These are phyloP conservation scores for Quercus bicolor DNA, from an alignment of 306 rosid species.

Conservation along the genomic window DNA sequence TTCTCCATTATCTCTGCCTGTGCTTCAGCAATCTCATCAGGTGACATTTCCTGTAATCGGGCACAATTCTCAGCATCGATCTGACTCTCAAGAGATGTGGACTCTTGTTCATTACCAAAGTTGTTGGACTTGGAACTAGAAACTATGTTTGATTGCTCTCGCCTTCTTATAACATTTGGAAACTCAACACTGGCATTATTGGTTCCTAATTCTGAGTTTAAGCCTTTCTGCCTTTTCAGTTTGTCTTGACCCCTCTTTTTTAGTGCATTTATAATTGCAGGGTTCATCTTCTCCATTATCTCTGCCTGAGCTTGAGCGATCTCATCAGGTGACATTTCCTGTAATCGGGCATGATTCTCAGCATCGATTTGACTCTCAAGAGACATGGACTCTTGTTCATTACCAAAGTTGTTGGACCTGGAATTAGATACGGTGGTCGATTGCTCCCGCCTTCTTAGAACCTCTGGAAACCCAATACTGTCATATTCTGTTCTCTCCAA, in stretches of 20 bases:
- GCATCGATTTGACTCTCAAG: slow-evolving; percentile 69
- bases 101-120: slow-evolving; percentile 27
- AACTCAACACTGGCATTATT: slow-evolving; percentile 7
- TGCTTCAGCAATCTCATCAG: slow-evolving; percentile 72
- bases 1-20: slow-evolving; percentile 74
- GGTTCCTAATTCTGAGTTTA: background rate
- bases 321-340: slow-evolving; percentile 69
- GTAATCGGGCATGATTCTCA: slow-evolving; percentile 61
- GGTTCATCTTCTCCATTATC: slow-evolving; percentile 70
- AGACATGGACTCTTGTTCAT: slow-evolving; percentile 35
- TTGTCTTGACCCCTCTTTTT: slow-evolving; percentile 69
- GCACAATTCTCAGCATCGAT: slow-evolving; percentile 75
- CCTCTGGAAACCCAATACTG: slow-evolving; percentile 15
- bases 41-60: slow-evolving; percentile 60
- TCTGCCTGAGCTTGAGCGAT: slow-evolving; percentile 69
- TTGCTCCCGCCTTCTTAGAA: slow-evolving; percentile 15
- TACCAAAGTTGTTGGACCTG: slow-evolving; percentile 20
- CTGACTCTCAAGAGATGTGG: slow-evolving; percentile 51
- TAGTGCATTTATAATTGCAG: slow-evolving; percentile 50
- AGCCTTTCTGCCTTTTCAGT: slow-evolving; percentile 34
- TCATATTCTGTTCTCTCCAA: slow-evolving; percentile 10
- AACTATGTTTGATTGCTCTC: slow-evolving; percentile 21
- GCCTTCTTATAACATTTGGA: slow-evolving; percentile 5
- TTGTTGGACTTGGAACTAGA: slow-evolving; percentile 29
- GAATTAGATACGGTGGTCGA: slow-evolving; percentile 25